phyloP scores from a whole-genome alignment of 805 yeast genomes.

The Kregervanrija pseudodelftensis region DNA sequence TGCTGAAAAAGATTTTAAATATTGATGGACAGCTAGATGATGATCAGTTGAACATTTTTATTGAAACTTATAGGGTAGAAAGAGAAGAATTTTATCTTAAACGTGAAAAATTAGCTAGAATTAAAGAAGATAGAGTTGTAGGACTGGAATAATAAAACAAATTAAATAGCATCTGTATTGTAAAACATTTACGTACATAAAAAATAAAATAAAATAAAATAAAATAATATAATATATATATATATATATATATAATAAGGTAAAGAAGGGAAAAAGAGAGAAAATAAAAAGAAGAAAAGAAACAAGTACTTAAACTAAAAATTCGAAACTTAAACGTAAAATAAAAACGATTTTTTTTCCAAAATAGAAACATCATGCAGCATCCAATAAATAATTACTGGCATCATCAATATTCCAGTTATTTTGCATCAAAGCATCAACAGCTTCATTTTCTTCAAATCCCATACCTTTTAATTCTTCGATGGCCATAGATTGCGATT shows the following conservation, averaged over 20 bases:
- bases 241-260: background rate
- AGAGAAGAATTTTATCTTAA: slow-evolving; percentile 38
- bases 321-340: background rate
- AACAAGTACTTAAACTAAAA: background rate
- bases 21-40: slow-evolving; percentile 14
- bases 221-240: too few relatives aligned
- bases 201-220: too few relatives aligned
- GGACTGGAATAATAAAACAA: slow-evolving; percentile 16
- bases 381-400: slow-evolving; percentile 76
- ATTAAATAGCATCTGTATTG: background rate
- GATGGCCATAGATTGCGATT: slow-evolving; percentile 42
- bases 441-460: slow-evolving; percentile 58
- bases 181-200: background rate
- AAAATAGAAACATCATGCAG: slow-evolving; percentile 31
- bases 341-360: background rate
- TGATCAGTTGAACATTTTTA: slow-evolving; percentile 30
- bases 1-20: slow-evolving; percentile 14
- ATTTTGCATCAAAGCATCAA: slow-evolving; percentile 59
- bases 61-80: slow-evolving; percentile 33
- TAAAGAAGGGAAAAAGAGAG: background rate
- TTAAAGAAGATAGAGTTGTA: slow-evolving; percentile 37
- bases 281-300: background rate
- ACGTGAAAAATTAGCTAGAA: slow-evolving; percentile 40
- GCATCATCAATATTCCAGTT: slow-evolving; percentile 79
- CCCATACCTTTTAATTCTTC: slow-evolving; percentile 90